These are phyloP conservation scores for Henckelia pumila DNA, from an alignment of 257 asterid genomes.

Conservation along the genomic window DNA sequence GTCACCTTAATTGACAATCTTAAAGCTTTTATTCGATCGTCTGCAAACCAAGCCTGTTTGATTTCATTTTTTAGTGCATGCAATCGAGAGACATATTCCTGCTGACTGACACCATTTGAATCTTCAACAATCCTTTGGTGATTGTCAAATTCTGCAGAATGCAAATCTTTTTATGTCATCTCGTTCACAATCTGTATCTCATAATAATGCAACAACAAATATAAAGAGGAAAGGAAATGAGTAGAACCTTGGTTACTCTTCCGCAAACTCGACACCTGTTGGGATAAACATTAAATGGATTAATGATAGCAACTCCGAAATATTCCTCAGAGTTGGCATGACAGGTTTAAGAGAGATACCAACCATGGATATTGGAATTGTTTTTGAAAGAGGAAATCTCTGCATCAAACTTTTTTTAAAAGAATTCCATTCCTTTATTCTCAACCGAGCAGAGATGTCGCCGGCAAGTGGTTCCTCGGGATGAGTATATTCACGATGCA, in stretches of 20 bases:
- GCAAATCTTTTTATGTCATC: slow-evolving; percentile 45
- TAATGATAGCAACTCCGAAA: slow-evolving; percentile 17
- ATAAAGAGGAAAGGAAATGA: slow-evolving; percentile 9
- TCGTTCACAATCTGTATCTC: slow-evolving; percentile 42
- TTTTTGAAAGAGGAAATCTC: slow-evolving; percentile 60
- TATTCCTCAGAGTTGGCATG: neutral
- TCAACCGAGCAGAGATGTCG: slow-evolving; percentile 29
- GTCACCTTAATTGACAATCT: slow-evolving; percentile 81
- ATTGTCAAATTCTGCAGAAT: slow-evolving; percentile 59
- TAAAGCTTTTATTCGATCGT: slow-evolving; percentile 73
- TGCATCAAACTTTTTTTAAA: slow-evolving; percentile 69
- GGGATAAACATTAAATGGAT: slow-evolving; percentile 25
- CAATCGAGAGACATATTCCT: slow-evolving; percentile 61
- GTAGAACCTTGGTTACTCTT: slow-evolving; percentile 62
- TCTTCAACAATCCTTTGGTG: slow-evolving; percentile 38
- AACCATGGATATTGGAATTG: slow-evolving; percentile 47
- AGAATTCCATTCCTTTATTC: slow-evolving; percentile 61
- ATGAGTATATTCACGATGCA: slow-evolving; percentile 32
- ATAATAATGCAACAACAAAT: slow-evolving; percentile 27
- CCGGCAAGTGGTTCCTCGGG: slow-evolving; percentile 23
- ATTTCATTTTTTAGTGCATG: slow-evolving; percentile 68
- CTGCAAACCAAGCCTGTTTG: slow-evolving; percentile 64
- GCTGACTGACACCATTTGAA: slow-evolving; percentile 52
- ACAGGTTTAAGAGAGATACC: slow-evolving; percentile 21
- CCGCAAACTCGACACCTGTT: slow-evolving; percentile 53